Base-by-base conservation (phyloP, 306 rosid genomes). In the Parietaria judaica region DNA sequence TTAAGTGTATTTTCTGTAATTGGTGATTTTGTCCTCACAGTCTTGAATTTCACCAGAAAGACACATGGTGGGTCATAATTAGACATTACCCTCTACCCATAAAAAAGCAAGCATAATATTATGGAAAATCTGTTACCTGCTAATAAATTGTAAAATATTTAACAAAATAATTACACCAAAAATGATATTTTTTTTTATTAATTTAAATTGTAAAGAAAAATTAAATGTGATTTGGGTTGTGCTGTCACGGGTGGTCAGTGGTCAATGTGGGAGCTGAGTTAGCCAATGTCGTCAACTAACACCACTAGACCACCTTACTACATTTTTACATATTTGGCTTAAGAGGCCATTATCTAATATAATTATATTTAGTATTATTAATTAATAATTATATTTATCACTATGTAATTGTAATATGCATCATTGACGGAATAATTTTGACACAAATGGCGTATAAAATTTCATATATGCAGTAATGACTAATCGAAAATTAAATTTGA, bases 191-290 rank as follows among this genome's bases (percentile, higher is more conserved):
- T 23, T 23, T 23, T 23, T 23, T 23, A 23, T 23, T 23, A 23
- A 23, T 23, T 3, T 0, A 7, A 39, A 15, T 58, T 39, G 7
- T 11, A 0, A 38, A 41, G 15, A 15, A 2, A 14, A 39, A 38
- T 7, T n/a, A 39, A 41, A 6, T 37, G 16, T 38, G 13, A 23
- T 58, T 58, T 58, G 63, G 12, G 63, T 4, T 59, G 77, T n/a
- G 75, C 77, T 73, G 70, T 80, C 85, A 76, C 31, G 65, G 65
- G 36, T 60, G 81, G 68, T 80, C 52, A 36, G 72, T 37, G 67
- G 76, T 69, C 69, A 3, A 49, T 3, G 56, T 66, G 80, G 76
- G 84, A 51, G 74, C 60, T 51, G 54, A 41, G 45, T 37, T 8
- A 35, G 47, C 64, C 58, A 66, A 54, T 62, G 36, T 41, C 45